A percentile compares a stretch with the other conserved stretches of the same genome.
These are phyloP conservation scores for Ustilago shanxiensis DNA, from an alignment of 1,284 basidiomycete genomes.

Conservation along the genomic window DNA sequence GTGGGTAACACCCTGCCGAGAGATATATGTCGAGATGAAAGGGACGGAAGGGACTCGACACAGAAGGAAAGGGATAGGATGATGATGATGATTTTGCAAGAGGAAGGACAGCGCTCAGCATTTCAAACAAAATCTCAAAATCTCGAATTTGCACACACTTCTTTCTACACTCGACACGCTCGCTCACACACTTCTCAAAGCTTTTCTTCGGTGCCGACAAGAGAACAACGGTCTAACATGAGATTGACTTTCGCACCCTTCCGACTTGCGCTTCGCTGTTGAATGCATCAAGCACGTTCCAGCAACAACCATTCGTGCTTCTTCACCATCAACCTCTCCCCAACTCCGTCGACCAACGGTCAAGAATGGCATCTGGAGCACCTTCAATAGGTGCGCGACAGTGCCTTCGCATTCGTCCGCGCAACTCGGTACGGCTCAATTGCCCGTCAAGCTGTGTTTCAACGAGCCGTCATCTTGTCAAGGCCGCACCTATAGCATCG, in stretches of 20 bases:
- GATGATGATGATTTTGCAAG: slow-evolving; percentile 43
- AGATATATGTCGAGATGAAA: background rate
- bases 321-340: background rate
- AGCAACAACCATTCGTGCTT: background rate
- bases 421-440: background rate
- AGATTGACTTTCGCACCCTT: background rate
- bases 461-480: background rate
- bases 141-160: slow-evolving; percentile 33
- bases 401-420: slow-evolving; percentile 18
- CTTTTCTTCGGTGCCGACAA: slow-evolving; percentile 30
- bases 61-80: slow-evolving; percentile 9
- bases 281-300: background rate
- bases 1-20: background rate
- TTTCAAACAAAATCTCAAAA: slow-evolving; percentile 31
- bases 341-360: background rate
- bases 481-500: background rate
- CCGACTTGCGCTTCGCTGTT: background rate
- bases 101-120: background rate
- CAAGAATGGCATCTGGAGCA: slow-evolving; percentile 21
- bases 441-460: background rate
- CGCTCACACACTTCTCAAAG: slow-evolving; percentile 3
- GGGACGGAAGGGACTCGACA: background rate
- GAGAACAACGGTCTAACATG: background rate
- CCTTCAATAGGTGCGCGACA: slow-evolving; percentile 23
- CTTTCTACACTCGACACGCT: no score